Evolutionary conservation across 768 basidiomycete species (phyloP).

Genomic region (Lactarius evosmus): DNA sequence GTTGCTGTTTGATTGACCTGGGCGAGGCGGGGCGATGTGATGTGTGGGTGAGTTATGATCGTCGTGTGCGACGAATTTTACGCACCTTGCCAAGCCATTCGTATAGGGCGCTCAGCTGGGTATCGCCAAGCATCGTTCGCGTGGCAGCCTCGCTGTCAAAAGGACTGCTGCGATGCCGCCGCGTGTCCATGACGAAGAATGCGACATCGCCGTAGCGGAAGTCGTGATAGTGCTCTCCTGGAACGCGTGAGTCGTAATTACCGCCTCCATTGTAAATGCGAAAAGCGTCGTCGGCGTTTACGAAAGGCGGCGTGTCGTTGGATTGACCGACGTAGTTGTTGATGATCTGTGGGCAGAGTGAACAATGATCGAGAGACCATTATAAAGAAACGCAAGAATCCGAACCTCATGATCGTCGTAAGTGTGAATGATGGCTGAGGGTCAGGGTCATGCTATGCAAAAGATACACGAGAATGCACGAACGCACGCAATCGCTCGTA

Average conservation of each 20-base stretch:
- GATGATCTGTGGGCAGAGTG: constrained; percentile 43
- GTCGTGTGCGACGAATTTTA: neutral
- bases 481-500: constrained; percentile 67
- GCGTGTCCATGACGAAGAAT: constrained; percentile 77
- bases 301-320: constrained; percentile 53
- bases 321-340: constrained; percentile 64
- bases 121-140: constrained; percentile 65
- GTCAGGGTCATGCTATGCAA: constrained; percentile 5
- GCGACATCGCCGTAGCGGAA: constrained; percentile 66
- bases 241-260: constrained; percentile 53
- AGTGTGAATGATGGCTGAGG: constrained; percentile 58
- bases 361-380: neutral
- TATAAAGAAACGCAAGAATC: neutral
- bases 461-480: neutral
- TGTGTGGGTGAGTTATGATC: no score
- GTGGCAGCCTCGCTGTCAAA: constrained; percentile 39
- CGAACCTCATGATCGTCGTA: constrained; percentile 72
- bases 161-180: constrained; percentile 51
- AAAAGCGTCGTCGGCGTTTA: constrained; percentile 59
- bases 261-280: constrained; percentile 58
- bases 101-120: constrained; percentile 57
- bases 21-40: no score
- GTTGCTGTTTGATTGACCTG: constrained; percentile 66
- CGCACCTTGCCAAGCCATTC: constrained; percentile 58
- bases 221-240: constrained; percentile 52